phyloP scores from a whole-genome alignment of 208 protist genomes.

The Trichomonas gallinae region DNA sequence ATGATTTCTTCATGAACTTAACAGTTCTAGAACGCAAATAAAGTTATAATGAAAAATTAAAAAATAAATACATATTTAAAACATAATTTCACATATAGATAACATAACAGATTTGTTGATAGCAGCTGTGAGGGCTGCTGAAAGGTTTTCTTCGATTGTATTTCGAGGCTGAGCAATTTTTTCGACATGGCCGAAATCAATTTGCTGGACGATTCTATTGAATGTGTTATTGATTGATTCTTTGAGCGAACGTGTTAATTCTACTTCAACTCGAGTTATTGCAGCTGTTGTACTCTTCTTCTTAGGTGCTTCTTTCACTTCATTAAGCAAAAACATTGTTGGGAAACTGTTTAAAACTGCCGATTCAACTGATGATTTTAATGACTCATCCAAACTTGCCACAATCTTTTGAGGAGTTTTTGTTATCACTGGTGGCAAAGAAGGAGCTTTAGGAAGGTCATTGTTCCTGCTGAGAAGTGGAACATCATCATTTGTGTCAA shows the following conservation, averaged over 20 bases:
- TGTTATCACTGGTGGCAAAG: neutral
- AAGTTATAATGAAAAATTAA: too few relatives aligned
- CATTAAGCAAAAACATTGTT: neutral
- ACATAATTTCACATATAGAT: neutral
- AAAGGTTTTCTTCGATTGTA: neutral
- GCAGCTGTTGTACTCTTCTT: neutral
- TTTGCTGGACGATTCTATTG: neutral
- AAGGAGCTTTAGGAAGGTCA: neutral
- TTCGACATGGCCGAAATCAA: neutral
- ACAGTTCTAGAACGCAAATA: too few relatives aligned
- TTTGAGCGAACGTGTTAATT: neutral
- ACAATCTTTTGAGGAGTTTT: neutral
- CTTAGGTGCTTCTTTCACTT: neutral
- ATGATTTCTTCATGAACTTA: too few relatives aligned
- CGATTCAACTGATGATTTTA: neutral
- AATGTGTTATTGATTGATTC: neutral
- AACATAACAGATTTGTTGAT: neutral
- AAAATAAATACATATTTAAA: too few relatives aligned
- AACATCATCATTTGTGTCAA: neutral
- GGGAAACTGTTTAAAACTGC: neutral
- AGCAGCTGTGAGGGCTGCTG: neutral
- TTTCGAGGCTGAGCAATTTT: neutral
- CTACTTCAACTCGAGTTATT: neutral
- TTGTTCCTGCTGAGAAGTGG: neutral
- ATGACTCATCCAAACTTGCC: neutral